A percentile compares a stretch with the other conserved stretches of the same genome.
These are phyloP conservation scores for Sclerotinia borealis DNA, from an alignment of 2,329 filamentous ascomycete genomes.

Conservation along the genomic window DNA sequence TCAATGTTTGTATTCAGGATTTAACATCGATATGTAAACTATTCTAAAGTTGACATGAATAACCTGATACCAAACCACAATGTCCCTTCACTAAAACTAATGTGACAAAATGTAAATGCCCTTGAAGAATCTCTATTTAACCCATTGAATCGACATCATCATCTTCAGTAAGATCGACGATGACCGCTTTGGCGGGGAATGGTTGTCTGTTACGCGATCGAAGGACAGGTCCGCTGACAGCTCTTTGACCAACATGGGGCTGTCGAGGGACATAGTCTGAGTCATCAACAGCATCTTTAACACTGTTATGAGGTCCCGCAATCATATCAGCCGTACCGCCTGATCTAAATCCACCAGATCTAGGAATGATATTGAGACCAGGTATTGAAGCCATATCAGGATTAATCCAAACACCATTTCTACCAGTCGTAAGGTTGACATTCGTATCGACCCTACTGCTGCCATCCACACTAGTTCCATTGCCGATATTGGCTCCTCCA, in stretches of 20 bases:
- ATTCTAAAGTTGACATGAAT: background rate
- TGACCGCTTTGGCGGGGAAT: background rate
- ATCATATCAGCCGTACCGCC: background rate
- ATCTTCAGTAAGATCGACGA: background rate
- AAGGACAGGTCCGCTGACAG: too few relatives aligned
- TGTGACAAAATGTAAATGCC: background rate
- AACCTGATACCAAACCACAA: background rate
- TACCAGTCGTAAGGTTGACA: too few relatives aligned
- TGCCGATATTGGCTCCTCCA: background rate
- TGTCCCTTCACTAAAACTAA: background rate
- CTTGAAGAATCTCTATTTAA: background rate
- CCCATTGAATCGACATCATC: background rate
- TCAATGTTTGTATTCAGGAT: background rate
- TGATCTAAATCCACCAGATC: background rate
- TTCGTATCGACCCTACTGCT: background rate
- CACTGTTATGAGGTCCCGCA: background rate
- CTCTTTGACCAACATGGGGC: background rate
- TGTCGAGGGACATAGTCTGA: background rate
- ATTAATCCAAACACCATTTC: too few relatives aligned
- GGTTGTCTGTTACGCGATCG: background rate
- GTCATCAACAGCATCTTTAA: background rate
- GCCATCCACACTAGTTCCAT: too few relatives aligned
- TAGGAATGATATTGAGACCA: background rate
- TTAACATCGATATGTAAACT: background rate
- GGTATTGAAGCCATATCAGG: background rate